phyloP scores from a whole-genome alignment of 2,329 filamentous ascomycete genomes.

The Aspergillus glaucus region DNA sequence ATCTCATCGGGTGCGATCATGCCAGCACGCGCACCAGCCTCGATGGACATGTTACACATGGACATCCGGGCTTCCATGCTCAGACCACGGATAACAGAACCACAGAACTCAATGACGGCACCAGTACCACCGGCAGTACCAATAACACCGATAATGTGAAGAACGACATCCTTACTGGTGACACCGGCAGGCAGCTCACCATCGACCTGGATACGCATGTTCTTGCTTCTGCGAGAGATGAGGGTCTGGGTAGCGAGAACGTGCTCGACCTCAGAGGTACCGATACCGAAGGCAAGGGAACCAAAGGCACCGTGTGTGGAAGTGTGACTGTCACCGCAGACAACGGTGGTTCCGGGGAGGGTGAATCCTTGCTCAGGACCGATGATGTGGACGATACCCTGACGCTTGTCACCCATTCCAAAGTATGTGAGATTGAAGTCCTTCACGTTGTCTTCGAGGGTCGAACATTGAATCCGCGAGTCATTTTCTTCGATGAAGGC shows the following conservation, averaged over 20 bases:
- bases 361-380: conserved; percentile 98
- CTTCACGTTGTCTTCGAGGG: conserved; percentile 94
- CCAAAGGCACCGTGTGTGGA: conserved; percentile 97
- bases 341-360: conserved; percentile 89
- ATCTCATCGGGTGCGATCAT: conserved; percentile 94
- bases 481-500: conserved; percentile 94
- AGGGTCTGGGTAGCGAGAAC: conserved; percentile 94
- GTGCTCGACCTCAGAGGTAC: conserved; percentile 97
- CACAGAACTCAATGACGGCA: conserved; percentile 94
- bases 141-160: conserved; percentile 87
- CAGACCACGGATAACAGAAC: conserved; percentile 79
- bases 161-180: conserved; percentile 90
- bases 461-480: conserved; percentile 87
- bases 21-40: conserved; percentile 87
- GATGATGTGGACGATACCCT: conserved; percentile 98
- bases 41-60: conserved; percentile 99
- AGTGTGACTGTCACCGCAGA: conserved; percentile 96
- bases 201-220: conserved; percentile 96
- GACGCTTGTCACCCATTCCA: conserved; percentile 88
- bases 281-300: conserved; percentile 90
- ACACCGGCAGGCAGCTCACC: conserved; percentile 85
- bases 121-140: conserved; percentile 93
- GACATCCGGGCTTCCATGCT: conserved; percentile 99
- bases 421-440: conserved; percentile 97
- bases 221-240: conserved; percentile 92